Evolutionary conservation across 441 rosid genomes (phyloP).

Genomic region (Hura crepitans): DNA sequence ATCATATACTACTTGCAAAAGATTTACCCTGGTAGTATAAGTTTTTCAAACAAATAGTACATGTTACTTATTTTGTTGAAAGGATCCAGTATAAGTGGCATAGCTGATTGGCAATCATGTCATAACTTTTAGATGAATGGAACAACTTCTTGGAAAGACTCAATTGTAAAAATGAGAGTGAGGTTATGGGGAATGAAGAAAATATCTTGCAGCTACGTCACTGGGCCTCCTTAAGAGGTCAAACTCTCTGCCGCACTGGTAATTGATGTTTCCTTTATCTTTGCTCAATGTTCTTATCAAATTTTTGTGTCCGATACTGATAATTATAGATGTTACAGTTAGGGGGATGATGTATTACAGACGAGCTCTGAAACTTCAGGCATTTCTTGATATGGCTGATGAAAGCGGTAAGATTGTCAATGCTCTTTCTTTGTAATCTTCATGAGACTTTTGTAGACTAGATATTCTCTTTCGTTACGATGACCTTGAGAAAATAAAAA

Average conservation of each 20-base stretch:
- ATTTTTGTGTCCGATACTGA: slow-evolving; percentile 19
- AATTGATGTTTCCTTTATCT: slow-evolving; percentile 26
- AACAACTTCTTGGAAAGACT: slow-evolving; percentile 89
- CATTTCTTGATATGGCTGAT: slow-evolving; percentile 60
- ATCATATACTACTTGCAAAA: slow-evolving; percentile 73
- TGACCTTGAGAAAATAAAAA: too few species aligned
- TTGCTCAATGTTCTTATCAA: slow-evolving; percentile 19
- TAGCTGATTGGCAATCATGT: slow-evolving; percentile 8
- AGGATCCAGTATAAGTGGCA: slow-evolving; percentile 6
- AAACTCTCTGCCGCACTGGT: slow-evolving; percentile 95
- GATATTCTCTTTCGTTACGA: slow-evolving; percentile 15
- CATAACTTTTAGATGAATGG: slow-evolving; percentile 73
- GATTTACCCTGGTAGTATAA: slow-evolving; percentile 69
- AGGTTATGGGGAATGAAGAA: slow-evolving; percentile 83
- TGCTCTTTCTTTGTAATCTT: slow-evolving; percentile 6
- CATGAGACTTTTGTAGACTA: neutral
- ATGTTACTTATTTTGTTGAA: neutral
- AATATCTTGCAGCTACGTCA: slow-evolving; percentile 92
- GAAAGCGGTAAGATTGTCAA: slow-evolving; percentile 53
- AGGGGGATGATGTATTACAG: slow-evolving; percentile 98
- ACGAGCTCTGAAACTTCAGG: slow-evolving; percentile 77
- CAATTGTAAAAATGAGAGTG: slow-evolving; percentile 62
- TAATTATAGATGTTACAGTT: slow-evolving; percentile 38
- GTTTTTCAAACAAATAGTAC: slow-evolving; percentile 14
- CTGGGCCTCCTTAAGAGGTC: slow-evolving; percentile 98